Evolutionary conservation across 2,329 filamentous ascomycete genomes (phyloP), one percentile per base, ranked within the genome.

Genomic region (Knoxdaviesia proteae): DNA sequence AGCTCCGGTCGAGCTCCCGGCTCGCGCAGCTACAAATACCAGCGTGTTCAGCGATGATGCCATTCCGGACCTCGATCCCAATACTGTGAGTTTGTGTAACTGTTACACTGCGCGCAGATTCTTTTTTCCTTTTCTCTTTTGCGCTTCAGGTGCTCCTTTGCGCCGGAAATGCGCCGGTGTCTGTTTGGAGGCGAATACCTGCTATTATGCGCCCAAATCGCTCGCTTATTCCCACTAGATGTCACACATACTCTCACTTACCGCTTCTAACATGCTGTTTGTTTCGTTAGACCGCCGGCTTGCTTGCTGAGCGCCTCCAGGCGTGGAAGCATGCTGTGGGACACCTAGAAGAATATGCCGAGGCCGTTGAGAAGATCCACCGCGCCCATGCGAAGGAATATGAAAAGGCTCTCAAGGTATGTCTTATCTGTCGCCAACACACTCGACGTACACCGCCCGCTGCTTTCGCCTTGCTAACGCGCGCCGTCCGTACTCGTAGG

Each of bases 281-380:
- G 20, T 42, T 20, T 20, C 20, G 20, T 20, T 49, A 84, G 78
- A 82, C 80, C 29, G 76, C 79, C n/a, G 77, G 72, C 36, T 70
- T 96, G 41, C 78, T 98, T 49, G 69, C 79, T 44, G 84, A 96
- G 65, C 77, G 90, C 49, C 69, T 98, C 47, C 80, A 83, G 53
- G 90, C 90, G 39, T 98, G 86, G 86, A 96, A 94, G 59, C 88
- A 96, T 58, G 84, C 87, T 47, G 83, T 86, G 48, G 83, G 69
- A 44, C 88, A 94, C 56, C 69, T 98, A 40, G 86, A 96, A 61
- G 84, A 93, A 42, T 98, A 94, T 58, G 69, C 96, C 53, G 66
- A 65, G 32, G 77, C 81, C 6, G 83, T 86, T 4, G 86, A 94
- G 59, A 94, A 88, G 68, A 68, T 84, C 45, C 80, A 94, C 56